A percentile compares a stretch with the other conserved stretches of the same genome.
These are phyloP conservation scores for Bryum argenteum DNA, from an alignment of 225 moss, liverwort and hornwort genomes.

Conservation along the genomic window DNA sequence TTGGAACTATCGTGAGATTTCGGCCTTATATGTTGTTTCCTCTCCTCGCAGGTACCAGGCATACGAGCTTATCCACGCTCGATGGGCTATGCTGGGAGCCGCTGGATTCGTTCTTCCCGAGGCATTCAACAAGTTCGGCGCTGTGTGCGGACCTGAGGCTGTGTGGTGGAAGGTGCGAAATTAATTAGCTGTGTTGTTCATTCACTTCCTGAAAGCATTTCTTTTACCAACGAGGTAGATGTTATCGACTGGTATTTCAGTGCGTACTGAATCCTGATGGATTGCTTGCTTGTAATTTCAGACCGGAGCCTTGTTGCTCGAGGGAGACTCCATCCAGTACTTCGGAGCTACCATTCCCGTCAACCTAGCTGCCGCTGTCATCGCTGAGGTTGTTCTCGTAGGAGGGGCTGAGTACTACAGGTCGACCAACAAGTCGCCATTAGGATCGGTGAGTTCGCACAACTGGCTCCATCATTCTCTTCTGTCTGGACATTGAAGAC, in stretches of 20 bases:
- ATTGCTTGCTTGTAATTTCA: neutral
- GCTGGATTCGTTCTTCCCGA: constrained; percentile 77
- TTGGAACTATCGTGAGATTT: no score
- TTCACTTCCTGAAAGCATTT: no score
- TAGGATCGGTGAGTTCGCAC: constrained; percentile 64
- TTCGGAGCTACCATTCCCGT: constrained; percentile 74
- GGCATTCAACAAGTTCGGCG: constrained; percentile 89
- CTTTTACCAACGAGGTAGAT: no score
- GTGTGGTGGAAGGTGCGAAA: constrained; percentile 69
- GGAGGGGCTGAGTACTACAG: constrained; percentile 93
- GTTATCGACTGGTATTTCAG: neutral
- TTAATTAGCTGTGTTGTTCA: no score
- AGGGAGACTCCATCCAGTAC: constrained; percentile 62
- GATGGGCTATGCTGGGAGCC: constrained; percentile 90
- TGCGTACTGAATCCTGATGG: neutral
- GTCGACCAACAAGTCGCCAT: constrained; percentile 77
- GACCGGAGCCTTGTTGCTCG: constrained; percentile 72
- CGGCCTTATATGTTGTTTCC: no score
- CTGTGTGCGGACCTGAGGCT: constrained; percentile 76
- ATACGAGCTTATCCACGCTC: constrained; percentile 74
- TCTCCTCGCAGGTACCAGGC: constrained; percentile 61
- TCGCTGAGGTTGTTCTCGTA: constrained; percentile 72
- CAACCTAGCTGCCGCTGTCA: constrained; percentile 58
- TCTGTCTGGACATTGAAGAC: neutral
- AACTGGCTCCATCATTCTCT: neutral